Conservation (phyloP, 139 green algal genomes). For the Bryopsis sp. region DNA sequence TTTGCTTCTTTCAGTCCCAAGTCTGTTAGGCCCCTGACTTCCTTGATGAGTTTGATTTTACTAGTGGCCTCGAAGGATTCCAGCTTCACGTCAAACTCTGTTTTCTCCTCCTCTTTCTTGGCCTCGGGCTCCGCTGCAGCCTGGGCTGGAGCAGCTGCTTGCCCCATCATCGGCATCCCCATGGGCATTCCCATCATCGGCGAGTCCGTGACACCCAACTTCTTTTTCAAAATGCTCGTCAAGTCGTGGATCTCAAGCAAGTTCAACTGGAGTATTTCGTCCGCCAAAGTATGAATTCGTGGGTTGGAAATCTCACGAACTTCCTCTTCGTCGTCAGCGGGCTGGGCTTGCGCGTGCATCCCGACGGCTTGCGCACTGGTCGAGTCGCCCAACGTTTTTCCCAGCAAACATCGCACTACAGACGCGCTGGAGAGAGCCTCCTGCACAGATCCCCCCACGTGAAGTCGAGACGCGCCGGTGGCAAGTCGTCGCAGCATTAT, state of each 20-base stretch:
- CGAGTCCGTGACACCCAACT: constrained; percentile 47
- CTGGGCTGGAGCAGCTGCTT: constrained; percentile 26
- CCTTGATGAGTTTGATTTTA: constrained; percentile 99
- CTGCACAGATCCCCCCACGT: too few species aligned
- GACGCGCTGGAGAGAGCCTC: too few species aligned
- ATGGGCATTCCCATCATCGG: constrained; percentile 20
- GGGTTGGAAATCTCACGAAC: too few species aligned
- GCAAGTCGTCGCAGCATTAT: too few species aligned
- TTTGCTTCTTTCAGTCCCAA: constrained; percentile 98
- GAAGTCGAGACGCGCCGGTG: too few species aligned
- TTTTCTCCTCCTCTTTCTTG: constrained; percentile 73
- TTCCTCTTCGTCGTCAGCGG: too few species aligned
- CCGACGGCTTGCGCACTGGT: too few species aligned
- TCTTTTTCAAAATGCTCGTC: constrained; percentile 56
- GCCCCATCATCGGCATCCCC: constrained; percentile 40
- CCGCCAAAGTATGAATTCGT: constrained; percentile 45
- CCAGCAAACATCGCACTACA: too few species aligned
- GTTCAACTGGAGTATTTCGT: constrained; percentile 60
- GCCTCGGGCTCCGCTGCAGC: constrained; percentile 15
- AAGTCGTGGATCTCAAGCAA: constrained; percentile 66
- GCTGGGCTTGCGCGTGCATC: too few species aligned
- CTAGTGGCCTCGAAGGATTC: constrained; percentile 76
- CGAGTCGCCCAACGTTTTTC: too few species aligned
- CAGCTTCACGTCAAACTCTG: constrained; percentile 91
- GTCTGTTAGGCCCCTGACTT: constrained; percentile 81